phyloP scores from a whole-genome alignment of 352 stramenopile species.

The Globisporangium splendens region DNA sequence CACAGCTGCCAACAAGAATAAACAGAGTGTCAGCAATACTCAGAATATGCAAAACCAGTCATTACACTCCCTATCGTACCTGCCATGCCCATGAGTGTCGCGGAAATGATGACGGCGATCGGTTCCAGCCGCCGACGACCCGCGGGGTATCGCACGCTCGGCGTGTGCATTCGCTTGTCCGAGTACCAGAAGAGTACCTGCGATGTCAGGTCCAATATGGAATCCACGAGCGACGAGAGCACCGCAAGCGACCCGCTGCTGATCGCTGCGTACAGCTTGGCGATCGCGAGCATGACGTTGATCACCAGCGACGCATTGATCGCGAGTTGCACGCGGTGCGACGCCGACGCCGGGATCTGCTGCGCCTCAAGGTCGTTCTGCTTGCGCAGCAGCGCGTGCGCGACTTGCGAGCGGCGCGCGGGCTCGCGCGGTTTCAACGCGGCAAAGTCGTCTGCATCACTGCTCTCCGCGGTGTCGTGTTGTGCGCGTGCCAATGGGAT shows the following conservation, averaged over 20 bases:
- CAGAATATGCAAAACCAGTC: background rate
- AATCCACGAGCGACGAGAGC: slow-evolving; percentile 93
- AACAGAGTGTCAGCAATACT: background rate
- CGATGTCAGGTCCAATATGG: slow-evolving; percentile 92
- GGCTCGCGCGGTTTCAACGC: background rate
- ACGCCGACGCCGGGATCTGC: slow-evolving; percentile 28
- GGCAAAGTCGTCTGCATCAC: background rate
- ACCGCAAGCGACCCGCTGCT: slow-evolving; percentile 91
- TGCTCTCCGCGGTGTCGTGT: background rate
- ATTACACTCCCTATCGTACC: slow-evolving; percentile 20
- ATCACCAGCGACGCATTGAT: slow-evolving; percentile 66
- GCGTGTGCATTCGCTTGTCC: slow-evolving; percentile 89
- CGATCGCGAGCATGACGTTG: slow-evolving; percentile 69
- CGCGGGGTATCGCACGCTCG: slow-evolving; percentile 91
- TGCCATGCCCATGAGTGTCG: slow-evolving; percentile 96
- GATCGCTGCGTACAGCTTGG: slow-evolving; percentile 76
- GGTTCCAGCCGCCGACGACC: slow-evolving; percentile 91
- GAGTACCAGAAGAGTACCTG: slow-evolving; percentile 94
- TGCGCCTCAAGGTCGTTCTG: slow-evolving; percentile 59
- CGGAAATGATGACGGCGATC: slow-evolving; percentile 94
- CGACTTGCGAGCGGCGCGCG: slow-evolving; percentile 57
- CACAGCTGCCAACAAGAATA: slow-evolving; percentile 50
- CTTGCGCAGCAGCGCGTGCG: slow-evolving; percentile 58
- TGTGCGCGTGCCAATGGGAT: background rate
- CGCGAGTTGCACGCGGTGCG: slow-evolving; percentile 57